Conservation (phyloP, 306 rosid species). For the Acacia confusa region DNA sequence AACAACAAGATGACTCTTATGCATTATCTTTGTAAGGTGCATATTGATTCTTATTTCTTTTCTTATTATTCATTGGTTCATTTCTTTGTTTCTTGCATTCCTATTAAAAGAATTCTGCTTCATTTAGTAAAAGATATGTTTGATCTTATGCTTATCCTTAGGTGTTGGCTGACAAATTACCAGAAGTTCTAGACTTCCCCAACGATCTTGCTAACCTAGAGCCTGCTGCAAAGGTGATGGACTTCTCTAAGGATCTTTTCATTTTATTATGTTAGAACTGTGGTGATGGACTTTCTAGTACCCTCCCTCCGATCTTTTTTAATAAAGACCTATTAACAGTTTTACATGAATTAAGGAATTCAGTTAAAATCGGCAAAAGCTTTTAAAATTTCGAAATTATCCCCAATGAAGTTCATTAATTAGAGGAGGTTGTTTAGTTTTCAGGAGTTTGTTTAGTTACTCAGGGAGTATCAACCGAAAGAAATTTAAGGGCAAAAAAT, state of each 20-base stretch:
- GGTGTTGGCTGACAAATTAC: conserved; percentile 78
- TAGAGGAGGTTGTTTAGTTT: not conserved
- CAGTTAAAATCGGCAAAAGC: not conserved
- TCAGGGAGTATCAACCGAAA: not conserved
- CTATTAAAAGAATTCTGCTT: conserved; percentile 26
- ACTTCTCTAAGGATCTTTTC: conserved; percentile 46
- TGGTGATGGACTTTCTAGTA: not conserved
- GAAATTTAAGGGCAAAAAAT: not conserved
- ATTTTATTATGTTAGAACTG: conserved; percentile 8
- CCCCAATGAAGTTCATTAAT: not conserved
- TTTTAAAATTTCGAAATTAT: not conserved
- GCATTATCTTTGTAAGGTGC: conserved; percentile 99
- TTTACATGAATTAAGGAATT: not conserved
- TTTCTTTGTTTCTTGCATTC: conserved; percentile 16
- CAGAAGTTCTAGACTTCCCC: conserved; percentile 83
- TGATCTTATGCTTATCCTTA: conserved; percentile 34
- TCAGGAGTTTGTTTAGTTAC: not conserved
- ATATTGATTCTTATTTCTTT: conserved; percentile 18
- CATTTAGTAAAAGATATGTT: conserved; percentile 17
- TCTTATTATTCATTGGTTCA: not conserved
- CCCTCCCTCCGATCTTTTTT: not conserved
- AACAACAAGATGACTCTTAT: conserved; percentile 96
- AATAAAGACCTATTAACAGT: not conserved
- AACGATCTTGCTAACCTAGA: conserved; percentile 78
- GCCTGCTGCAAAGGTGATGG: conserved; percentile 81